A percentile compares a stretch with the other conserved stretches of the same genome.
These are phyloP conservation scores for Saccharomycopsis amapae DNA, from an alignment of 805 yeast genomes.

Conservation along the genomic window DNA sequence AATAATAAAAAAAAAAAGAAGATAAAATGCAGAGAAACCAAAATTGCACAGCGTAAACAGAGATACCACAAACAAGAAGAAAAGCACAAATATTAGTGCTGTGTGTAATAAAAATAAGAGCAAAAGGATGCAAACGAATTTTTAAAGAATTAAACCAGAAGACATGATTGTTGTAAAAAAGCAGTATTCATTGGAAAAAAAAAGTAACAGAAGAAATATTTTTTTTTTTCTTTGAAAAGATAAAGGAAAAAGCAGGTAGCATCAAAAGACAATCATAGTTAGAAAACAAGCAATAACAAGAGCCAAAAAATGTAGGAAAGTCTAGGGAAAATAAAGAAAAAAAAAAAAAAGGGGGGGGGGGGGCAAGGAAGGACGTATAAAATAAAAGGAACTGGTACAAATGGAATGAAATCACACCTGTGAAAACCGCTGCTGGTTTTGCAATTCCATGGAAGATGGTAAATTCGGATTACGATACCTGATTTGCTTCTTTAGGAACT, in stretches of 20 bases:
- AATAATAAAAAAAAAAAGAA: no score
- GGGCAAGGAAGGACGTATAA: no score
- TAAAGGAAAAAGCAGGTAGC: background rate
- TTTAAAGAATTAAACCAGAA: no score
- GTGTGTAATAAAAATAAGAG: background rate
- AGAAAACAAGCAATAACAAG: background rate
- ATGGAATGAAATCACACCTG: background rate
- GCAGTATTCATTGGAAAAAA: background rate
- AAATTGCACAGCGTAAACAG: background rate
- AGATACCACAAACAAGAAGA: background rate
- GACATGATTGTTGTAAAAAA: background rate
- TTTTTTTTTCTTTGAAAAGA: background rate
- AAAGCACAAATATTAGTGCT: background rate
- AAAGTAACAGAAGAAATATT: background rate
- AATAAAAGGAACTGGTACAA: no score
- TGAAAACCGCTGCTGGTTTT: background rate
- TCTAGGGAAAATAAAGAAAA: no score
- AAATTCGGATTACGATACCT: slow-evolving; percentile 19
- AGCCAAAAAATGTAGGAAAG: background rate
- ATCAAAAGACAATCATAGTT: background rate
- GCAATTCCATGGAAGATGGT: slow-evolving; percentile 9
- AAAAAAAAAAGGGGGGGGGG: no score
- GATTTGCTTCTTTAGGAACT: slow-evolving; percentile 9
- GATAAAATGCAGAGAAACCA: no score
- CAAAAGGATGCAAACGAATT: background rate